Evolutionary conservation across 176 grass and related monocot genomes (phyloP).

Genomic region (Zizania latifolia): DNA sequence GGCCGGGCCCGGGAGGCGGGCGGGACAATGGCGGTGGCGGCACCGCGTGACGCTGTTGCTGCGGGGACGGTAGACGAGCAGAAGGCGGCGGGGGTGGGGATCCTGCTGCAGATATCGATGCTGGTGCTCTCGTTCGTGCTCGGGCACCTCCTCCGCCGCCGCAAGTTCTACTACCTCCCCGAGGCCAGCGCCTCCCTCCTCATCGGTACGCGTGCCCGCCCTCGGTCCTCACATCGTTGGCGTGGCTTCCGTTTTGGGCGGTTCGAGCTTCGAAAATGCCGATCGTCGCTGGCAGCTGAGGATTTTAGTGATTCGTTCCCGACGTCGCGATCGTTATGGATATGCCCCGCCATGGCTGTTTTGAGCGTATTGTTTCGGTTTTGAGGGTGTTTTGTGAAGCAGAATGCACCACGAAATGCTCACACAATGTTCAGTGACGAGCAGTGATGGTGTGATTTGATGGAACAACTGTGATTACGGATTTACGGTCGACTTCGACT

Average conservation of each 20-base stretch:
- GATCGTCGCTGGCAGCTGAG: background rate
- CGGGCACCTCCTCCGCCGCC: conserved; percentile 75
- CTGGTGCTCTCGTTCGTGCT: conserved; percentile 87
- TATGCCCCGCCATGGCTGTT: background rate
- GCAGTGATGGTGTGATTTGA: background rate
- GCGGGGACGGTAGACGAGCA: conserved; percentile 57
- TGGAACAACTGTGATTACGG: background rate
- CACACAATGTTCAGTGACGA: background rate
- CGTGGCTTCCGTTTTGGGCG: no score
- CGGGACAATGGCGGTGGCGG: conserved; percentile 7
- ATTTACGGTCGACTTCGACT: background rate
- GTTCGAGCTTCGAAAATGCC: no score
- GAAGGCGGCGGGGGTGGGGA: conserved; percentile 86
- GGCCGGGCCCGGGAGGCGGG: background rate
- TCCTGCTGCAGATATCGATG: conserved; percentile 96
- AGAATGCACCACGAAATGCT: background rate
- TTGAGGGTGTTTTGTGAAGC: background rate
- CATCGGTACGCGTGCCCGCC: conserved; percentile 42
- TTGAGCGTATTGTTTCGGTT: background rate
- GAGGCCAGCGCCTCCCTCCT: conserved; percentile 92
- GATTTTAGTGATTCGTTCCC: background rate
- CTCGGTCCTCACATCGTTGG: no score
- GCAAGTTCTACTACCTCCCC: conserved; percentile 86
- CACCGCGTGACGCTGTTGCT: no score
- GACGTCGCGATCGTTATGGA: background rate